A percentile compares a stretch with the other conserved stretches of the same genome.
These are phyloP conservation scores for Ceratocystiopsis minuta DNA, from an alignment of 2,329 filamentous ascomycete genomes.

Conservation along the genomic window DNA sequence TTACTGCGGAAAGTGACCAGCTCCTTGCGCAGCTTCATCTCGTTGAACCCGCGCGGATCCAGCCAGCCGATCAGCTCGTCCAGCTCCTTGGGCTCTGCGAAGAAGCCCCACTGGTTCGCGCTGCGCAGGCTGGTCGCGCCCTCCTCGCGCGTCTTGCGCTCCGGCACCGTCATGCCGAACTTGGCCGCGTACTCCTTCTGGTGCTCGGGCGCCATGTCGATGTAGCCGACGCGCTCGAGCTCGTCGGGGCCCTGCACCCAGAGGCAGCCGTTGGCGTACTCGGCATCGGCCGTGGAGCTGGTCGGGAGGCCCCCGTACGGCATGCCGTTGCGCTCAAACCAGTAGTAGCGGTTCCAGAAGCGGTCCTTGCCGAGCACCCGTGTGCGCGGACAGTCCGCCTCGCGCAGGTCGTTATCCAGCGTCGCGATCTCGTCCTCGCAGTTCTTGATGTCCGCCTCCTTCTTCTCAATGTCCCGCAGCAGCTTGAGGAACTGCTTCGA, in stretches of 20 bases:
- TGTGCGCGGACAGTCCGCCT: conserved; percentile 83
- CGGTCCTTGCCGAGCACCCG: conserved; percentile 81
- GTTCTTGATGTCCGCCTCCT: conserved; percentile 60
- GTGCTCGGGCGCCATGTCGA: conserved; percentile 54
- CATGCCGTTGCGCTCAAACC: conserved; percentile 98
- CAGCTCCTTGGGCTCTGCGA: conserved; percentile 61
- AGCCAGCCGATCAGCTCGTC: conserved; percentile 75
- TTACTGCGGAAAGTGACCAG: conserved; percentile 56
- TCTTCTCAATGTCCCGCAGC: conserved; percentile 73
- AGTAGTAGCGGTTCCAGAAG: conserved; percentile 97
- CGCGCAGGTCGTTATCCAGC: conserved; percentile 80
- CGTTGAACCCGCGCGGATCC: conserved; percentile 70
- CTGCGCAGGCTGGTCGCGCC: conserved; percentile 59
- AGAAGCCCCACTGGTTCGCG: conserved; percentile 79
- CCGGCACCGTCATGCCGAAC: conserved; percentile 66
- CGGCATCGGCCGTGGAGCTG: conserved; percentile 72
- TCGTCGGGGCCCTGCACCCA: conserved; percentile 95
- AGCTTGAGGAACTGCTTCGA: conserved; percentile 80
- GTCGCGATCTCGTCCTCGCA: conserved; percentile 73
- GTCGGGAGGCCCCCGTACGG: conserved; percentile 75
- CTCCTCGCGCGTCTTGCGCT: conserved; percentile 76
- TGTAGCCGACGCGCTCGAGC: conserved; percentile 69
- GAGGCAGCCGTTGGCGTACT: conserved; percentile 83
- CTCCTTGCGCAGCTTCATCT: conserved; percentile 77
- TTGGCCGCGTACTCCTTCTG: conserved; percentile 58